Base-by-base conservation (phyloP, 371 early-diverging fungal species). In the Rhizopus sp. region DNA sequence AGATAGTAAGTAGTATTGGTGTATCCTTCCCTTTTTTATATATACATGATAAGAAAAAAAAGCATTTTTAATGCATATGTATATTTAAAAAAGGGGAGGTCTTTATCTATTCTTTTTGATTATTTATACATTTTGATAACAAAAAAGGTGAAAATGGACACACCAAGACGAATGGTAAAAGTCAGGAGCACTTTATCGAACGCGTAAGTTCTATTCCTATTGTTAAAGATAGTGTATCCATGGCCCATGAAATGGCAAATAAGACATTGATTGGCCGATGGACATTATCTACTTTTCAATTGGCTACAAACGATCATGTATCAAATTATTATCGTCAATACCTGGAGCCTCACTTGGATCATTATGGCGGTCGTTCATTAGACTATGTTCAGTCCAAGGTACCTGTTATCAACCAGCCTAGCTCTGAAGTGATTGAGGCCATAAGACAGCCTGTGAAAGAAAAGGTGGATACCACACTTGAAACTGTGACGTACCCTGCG, bases 141-240 rank as follows among this genome's bases (percentile, higher is more conserved):
- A 44, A 16, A 44, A 10, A 15, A 29, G 29, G 7, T 32, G 32
- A 50, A 15, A 50, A 15, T 13, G 42, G 15, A 13, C 13, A 12
- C 8, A 1, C 34, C 4, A 48, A 58, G 31, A 53, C 54, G 41
- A 55, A 59, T 17, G 44, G 29, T 6, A 42, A 41, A 35, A 42
- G 32, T 34, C 57, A 54, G 47, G 16, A 42, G 29, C 62, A 60
- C 8, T 82, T 84, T 66, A 60, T 81, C 50, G 31, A 69, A 41
- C 84, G 87, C 38, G 80, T 89, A 50, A 68, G 69, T 46, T 81
- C 87, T 49, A 60, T 86, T 53, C 90, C 90, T 5, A 51, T 89
- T 50, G 68, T 89, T 54, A 72, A 80, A 55, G 88, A 87, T 55
- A 62, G 83, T 12, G 76, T 87, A 30, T 63, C 74, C 10, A 78